phyloP scores from a whole-genome alignment of 257 asterid genomes.

The Ligustrum vulgare region DNA sequence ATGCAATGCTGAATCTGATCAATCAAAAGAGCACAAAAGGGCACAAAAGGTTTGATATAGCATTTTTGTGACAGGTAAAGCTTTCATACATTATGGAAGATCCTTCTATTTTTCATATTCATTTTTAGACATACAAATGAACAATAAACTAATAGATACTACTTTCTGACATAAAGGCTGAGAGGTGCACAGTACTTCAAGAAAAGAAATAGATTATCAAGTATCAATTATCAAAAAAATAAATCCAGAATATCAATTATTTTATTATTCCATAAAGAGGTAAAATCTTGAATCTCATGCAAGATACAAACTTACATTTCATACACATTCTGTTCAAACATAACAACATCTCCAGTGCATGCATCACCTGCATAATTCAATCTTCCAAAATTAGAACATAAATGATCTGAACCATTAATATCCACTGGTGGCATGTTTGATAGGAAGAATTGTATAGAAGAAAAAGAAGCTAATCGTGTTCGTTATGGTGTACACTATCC shows the following conservation, averaged over 20 bases:
- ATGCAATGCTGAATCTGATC: constrained; percentile 71
- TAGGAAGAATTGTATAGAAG: not conserved
- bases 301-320: constrained; percentile 58
- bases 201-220: not conserved
- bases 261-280: not conserved
- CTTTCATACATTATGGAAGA: not conserved
- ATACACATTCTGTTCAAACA: constrained; percentile 87
- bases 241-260: not conserved
- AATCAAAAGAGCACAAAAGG: constrained; percentile 25
- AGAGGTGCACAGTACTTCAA: not conserved
- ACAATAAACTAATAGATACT: not conserved
- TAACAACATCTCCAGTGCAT: constrained; percentile 78
- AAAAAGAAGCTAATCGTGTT: not conserved
- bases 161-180: not conserved
- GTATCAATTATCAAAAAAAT: not conserved
- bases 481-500: not conserved
- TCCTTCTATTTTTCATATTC: not conserved
- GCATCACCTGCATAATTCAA: constrained; percentile 69
- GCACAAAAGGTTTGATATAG: not conserved
- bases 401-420: constrained; percentile 7
- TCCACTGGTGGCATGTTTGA: not conserved
- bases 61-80: not conserved
- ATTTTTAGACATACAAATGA: not conserved
- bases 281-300: not conserved
- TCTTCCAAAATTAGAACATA: constrained; percentile 5